Base-by-base conservation (phyloP, 2,329 filamentous ascomycete genomes). In the Apiospora kogelbergensis region DNA sequence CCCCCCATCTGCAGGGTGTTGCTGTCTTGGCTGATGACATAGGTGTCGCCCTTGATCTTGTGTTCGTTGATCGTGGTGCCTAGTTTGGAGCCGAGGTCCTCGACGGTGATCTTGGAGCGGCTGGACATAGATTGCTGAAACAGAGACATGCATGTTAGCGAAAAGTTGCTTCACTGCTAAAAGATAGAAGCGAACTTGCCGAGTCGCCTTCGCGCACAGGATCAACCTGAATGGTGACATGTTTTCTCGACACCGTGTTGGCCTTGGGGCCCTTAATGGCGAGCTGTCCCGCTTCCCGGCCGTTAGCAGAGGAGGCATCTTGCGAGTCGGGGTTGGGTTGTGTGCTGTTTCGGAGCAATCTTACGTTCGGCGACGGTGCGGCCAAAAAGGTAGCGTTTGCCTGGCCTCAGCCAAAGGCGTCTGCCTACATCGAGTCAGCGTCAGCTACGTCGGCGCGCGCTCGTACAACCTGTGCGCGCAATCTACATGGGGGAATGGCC, bases 171-270 rank as follows among this genome's bases (percentile, higher is more conserved):
- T 7, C 37, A n/a, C 63, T n/a, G 20, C 17, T 1, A 60, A 37
- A n/a, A n/a, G 6, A 24, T 30, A 40, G 33, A 22, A 11, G 60
- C n/a, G 22, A 57, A 77, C 86, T 70, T 84, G 92, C 90, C 67
- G 90, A 92, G 76, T 93, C 89, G 64, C 89, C 91, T 17, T 89
- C 82, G 48, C 84, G 81, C 45, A 95, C 91, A 0, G 81, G 74
- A 63, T 86, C 89, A 7, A 98, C 89, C 53, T 89, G 86, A 66
- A 99, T 90, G 41, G 90, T 90, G 72, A 98, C 83, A 80, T 99
- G 96, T 76, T 96, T 93, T 68, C 95, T 88, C 41, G 96, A 99
- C 65, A 99, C 93, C 1, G 91, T 92, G 76, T 92, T 93, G 76
- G 96, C 88, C 6, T 91, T 88, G 6, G 74, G 72, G 2, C 78